Percentiles rank a stretch among this genome's conserved stretches.
phyloP scores from a whole-genome alignment of 2,329 filamentous ascomycete genomes.

The Raffaelea ambrosiae region DNA sequence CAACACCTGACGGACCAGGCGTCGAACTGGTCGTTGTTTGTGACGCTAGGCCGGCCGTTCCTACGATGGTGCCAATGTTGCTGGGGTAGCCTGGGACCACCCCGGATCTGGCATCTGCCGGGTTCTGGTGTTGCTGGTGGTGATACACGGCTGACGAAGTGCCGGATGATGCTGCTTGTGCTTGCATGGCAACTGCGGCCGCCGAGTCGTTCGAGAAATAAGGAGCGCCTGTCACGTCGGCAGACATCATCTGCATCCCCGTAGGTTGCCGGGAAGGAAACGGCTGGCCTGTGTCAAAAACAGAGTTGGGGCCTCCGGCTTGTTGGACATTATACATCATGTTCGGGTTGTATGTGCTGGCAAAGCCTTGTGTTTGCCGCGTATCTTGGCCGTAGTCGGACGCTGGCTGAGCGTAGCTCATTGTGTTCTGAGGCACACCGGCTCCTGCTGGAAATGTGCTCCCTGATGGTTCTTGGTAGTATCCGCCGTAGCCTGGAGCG shows the following conservation, averaged over 20 bases:
- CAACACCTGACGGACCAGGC: neutral
- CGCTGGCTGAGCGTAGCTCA: constrained; percentile 48
- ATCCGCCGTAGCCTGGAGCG: constrained; percentile 44
- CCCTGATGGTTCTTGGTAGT: constrained; percentile 53
- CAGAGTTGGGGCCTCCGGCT: constrained; percentile 44
- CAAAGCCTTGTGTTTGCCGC: constrained; percentile 45
- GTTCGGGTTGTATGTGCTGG: constrained; percentile 52
- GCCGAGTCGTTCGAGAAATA: constrained; percentile 67
- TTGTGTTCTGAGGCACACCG: constrained; percentile 47
- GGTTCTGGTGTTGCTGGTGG: constrained; percentile 54
- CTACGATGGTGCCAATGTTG: constrained; percentile 33
- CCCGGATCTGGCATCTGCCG: constrained; percentile 40
- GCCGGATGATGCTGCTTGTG: constrained; percentile 37
- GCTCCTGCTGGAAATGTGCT: no score
- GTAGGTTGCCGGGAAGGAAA: constrained; percentile 70
- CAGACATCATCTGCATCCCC: constrained; percentile 65
- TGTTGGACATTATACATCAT: constrained; percentile 76
- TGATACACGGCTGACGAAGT: constrained; percentile 52
- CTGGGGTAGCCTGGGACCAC: constrained; percentile 46
- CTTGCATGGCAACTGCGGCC: constrained; percentile 44
- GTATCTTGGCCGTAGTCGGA: constrained; percentile 55
- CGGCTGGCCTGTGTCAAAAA: constrained; percentile 69
- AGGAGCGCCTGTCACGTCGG: constrained; percentile 57
- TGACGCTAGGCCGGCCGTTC: constrained; percentile 29
- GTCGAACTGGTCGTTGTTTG: constrained; percentile 19